phyloP scores from a whole-genome alignment of 345 rosid species.

The Syzygium oleosum region DNA sequence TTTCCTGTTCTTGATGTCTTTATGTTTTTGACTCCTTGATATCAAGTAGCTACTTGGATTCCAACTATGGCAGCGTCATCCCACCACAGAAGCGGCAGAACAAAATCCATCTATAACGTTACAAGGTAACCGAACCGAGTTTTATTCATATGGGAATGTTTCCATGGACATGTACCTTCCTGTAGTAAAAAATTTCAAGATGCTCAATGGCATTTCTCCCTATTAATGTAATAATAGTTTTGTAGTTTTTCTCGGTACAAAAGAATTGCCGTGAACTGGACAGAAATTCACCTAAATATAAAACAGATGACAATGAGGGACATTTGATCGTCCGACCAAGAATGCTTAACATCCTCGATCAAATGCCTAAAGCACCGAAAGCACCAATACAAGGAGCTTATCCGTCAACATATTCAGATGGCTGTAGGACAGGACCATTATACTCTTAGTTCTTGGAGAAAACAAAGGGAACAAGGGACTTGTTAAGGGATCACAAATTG shows the following conservation, averaged over 20 bases:
- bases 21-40: background rate
- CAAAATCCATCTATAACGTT: background rate
- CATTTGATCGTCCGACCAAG: background rate
- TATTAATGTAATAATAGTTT: background rate
- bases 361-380: background rate
- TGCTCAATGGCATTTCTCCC: background rate
- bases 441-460: too few species aligned
- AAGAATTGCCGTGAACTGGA: background rate
- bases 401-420: background rate
- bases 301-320: background rate
- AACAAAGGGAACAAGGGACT: background rate
- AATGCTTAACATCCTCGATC: background rate
- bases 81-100: background rate
- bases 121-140: background rate
- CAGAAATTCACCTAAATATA: background rate
- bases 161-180: background rate
- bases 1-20: background rate
- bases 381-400: background rate
- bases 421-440: too few species aligned
- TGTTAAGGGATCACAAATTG: background rate
- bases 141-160: background rate
- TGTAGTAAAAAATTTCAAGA: background rate
- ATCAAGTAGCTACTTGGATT: background rate
- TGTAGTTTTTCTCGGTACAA: background rate
- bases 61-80: background rate